phyloP scores from a whole-genome alignment of 768 basidiomycete species.

The Sutorius australiensis region DNA sequence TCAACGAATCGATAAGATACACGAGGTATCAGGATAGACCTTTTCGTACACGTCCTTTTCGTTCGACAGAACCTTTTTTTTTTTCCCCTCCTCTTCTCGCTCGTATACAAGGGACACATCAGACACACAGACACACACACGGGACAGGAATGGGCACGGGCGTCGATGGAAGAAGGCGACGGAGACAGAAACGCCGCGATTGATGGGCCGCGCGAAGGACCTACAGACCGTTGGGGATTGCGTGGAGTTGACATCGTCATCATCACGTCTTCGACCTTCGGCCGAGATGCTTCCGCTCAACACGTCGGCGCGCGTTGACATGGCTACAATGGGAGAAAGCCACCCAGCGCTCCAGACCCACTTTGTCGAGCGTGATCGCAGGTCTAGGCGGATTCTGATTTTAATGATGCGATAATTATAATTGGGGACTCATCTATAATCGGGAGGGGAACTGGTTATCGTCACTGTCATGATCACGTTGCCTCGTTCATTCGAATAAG shows the following conservation, averaged over 20 bases:
- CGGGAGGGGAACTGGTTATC: too few relatives aligned
- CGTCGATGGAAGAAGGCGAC: not conserved
- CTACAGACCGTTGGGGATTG: constrained; percentile 2
- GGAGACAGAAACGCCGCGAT: not conserved
- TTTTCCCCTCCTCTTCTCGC: not conserved
- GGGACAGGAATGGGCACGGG: constrained; percentile 6
- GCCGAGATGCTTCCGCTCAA: not conserved
- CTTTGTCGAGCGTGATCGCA: too few relatives aligned
- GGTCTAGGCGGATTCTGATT: too few relatives aligned
- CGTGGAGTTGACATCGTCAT: constrained; percentile 8
- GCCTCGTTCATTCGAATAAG: too few relatives aligned
- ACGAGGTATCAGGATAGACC: constrained; percentile 3
- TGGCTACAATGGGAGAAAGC: constrained; percentile 14
- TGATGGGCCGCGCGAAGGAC: constrained; percentile 1
- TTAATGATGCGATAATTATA: too few relatives aligned
- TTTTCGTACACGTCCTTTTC: not conserved
- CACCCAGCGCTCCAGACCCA: not conserved
- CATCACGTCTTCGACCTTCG: not conserved
- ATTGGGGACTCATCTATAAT: too few relatives aligned
- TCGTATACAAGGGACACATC: not conserved
- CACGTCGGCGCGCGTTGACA: constrained; percentile 8
- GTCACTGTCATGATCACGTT: too few relatives aligned
- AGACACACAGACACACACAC: not conserved
- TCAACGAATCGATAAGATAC: constrained; percentile 21
- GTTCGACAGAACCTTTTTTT: not conserved